Percentiles rank a stretch among this genome's conserved stretches.
These are phyloP conservation scores for Taiozyma sp. DNA, from an alignment of 1,139 yeast genomes.

Conservation along the genomic window DNA sequence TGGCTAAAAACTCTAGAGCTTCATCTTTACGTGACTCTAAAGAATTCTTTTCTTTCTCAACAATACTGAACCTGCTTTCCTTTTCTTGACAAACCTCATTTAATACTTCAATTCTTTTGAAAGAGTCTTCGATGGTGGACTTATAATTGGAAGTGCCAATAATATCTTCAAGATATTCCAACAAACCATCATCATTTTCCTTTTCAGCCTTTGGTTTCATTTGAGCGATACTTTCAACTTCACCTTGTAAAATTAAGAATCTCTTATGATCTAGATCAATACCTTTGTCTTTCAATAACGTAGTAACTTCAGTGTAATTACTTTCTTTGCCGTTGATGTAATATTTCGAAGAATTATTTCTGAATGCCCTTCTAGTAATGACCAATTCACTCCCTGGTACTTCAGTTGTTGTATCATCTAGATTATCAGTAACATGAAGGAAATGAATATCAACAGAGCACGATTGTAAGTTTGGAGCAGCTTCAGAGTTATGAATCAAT, in stretches of 20 bases:
- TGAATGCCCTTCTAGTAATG: slow-evolving; percentile 74
- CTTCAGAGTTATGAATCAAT: slow-evolving; percentile 82
- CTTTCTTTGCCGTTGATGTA: slow-evolving; percentile 66
- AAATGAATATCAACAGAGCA: slow-evolving; percentile 96
- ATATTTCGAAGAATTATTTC: slow-evolving; percentile 75
- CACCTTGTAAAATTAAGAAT: slow-evolving; percentile 93
- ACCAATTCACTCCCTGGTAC: slow-evolving; percentile 57
- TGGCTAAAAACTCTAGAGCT: slow-evolving; percentile 59
- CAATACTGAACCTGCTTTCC: slow-evolving; percentile 72
- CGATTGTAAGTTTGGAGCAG: slow-evolving; percentile 55
- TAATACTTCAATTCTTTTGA: slow-evolving; percentile 54
- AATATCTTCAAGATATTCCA: slow-evolving; percentile 93
- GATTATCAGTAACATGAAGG: slow-evolving; percentile 64
- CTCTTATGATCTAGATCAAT: slow-evolving; percentile 94
- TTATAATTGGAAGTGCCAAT: slow-evolving; percentile 91
- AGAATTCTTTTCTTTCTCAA: slow-evolving; percentile 66
- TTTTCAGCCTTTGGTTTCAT: slow-evolving; percentile 97
- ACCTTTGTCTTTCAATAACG: slow-evolving; percentile 71
- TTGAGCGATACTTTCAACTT: slow-evolving; percentile 96
- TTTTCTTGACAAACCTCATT: slow-evolving; percentile 81
- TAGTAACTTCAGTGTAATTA: slow-evolving; percentile 75
- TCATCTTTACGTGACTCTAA: slow-evolving; percentile 66
- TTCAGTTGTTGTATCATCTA: slow-evolving; percentile 34
- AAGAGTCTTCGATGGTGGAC: slow-evolving; percentile 61
- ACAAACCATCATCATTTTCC: slow-evolving; percentile 87